Conservation (phyloP, 1,139 yeast genomes). For the Sugiyamaella xylanicola region DNA sequence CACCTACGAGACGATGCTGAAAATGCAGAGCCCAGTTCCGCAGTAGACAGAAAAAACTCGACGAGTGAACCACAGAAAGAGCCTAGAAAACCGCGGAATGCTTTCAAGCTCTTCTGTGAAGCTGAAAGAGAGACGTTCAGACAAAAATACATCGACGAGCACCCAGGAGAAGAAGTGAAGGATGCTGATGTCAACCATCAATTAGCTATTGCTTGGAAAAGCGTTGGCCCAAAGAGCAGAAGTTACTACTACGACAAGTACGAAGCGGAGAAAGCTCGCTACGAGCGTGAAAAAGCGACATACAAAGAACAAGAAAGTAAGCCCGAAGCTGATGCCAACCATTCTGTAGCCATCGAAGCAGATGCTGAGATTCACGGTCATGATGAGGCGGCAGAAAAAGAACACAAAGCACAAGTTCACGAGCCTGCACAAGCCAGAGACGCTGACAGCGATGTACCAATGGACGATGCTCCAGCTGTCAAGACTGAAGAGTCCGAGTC, state of each 20-base stretch:
- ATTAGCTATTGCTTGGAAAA: slow-evolving; percentile 86
- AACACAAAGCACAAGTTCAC: background rate
- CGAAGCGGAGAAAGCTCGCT: slow-evolving; percentile 78
- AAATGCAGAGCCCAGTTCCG: background rate
- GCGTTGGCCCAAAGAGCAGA: slow-evolving; percentile 65
- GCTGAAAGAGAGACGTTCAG: slow-evolving; percentile 75
- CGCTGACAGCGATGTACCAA: slow-evolving; percentile 6
- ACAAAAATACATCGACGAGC: slow-evolving; percentile 51
- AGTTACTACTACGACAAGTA: slow-evolving; percentile 76
- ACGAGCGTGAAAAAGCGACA: slow-evolving; percentile 69
- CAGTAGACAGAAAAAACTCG: background rate
- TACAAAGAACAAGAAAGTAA: slow-evolving; percentile 48
- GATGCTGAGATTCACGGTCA: background rate
- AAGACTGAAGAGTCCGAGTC: background rate
- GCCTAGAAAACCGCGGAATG: slow-evolving; percentile 89
- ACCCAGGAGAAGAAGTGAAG: slow-evolving; percentile 51
- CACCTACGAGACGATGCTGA: slow-evolving; percentile 8
- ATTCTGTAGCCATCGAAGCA: slow-evolving; percentile 9
- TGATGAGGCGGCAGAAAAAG: slow-evolving; percentile 6
- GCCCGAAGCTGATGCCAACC: slow-evolving; percentile 1
- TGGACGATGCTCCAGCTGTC: background rate
- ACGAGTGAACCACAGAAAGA: slow-evolving; percentile 68
- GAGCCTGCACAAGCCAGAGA: background rate
- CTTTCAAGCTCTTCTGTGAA: slow-evolving; percentile 85
- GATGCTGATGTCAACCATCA: slow-evolving; percentile 64